These are phyloP conservation scores for Exophiala bonariae DNA, from an alignment of 2,329 filamentous ascomycete genomes.

Conservation along the genomic window DNA sequence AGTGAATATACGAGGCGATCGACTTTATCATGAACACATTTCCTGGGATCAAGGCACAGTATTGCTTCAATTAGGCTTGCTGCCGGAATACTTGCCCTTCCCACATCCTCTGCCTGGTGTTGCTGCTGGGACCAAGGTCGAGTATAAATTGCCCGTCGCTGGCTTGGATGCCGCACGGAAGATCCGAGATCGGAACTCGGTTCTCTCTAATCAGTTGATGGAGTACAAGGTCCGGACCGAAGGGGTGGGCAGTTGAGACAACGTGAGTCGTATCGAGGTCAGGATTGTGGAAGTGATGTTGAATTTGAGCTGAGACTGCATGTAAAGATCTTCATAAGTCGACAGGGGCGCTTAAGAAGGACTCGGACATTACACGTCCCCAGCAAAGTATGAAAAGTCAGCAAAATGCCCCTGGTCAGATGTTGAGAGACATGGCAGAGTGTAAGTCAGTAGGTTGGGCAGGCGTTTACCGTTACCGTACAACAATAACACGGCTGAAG, in stretches of 20 bases:
- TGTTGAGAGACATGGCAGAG: conserved; percentile 77
- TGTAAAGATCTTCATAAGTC: too few relatives aligned
- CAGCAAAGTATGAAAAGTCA: conserved; percentile 94
- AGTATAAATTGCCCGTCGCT: conserved; percentile 63
- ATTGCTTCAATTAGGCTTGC: conserved; percentile 60
- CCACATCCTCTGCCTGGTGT: conserved; percentile 51
- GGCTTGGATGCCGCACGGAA: conserved; percentile 57
- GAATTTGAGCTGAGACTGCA: too few relatives aligned
- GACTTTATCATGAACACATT: conserved; percentile 71
- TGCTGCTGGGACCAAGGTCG: conserved; percentile 43
- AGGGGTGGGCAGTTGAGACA: too few relatives aligned
- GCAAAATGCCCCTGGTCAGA: conserved; percentile 99
- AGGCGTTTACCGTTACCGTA: too few relatives aligned
- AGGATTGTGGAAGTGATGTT: too few relatives aligned
- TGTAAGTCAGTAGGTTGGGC: conserved; percentile 17
- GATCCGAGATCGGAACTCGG: conserved; percentile 49
- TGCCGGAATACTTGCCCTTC: conserved; percentile 66
- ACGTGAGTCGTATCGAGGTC: too few relatives aligned
- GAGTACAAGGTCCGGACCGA: conserved; percentile 30
- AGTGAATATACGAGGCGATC: conserved; percentile 67
- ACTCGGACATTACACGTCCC: conserved; percentile 39
- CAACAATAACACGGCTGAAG: too few relatives aligned
- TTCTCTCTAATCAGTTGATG: conserved; percentile 60
- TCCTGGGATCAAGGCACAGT: conserved; percentile 68
- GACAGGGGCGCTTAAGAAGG: too few relatives aligned